phyloP scores from a whole-genome alignment of 2,329 filamentous ascomycete species.

The Ustulina deusta region DNA sequence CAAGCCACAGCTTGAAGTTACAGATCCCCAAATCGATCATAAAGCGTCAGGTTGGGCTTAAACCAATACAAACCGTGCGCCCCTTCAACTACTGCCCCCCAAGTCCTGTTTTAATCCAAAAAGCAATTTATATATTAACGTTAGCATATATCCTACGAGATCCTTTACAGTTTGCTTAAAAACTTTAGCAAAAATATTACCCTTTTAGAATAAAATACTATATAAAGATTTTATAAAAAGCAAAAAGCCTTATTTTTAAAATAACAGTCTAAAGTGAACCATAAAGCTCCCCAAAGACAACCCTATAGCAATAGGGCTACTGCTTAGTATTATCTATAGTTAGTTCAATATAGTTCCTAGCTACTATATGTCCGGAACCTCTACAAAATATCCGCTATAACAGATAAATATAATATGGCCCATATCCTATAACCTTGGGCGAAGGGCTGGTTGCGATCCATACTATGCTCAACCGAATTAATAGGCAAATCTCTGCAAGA shows the following conservation, averaged over 20 bases:
- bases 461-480: constrained; percentile 31
- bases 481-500: constrained; percentile 13
- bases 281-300: constrained; percentile 27
- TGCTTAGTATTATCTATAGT: constrained; percentile 22
- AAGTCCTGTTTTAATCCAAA: constrained; percentile 10
- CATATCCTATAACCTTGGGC: constrained; percentile 42
- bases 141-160: constrained; percentile 1
- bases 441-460: constrained; percentile 36
- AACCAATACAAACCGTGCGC: constrained; percentile 2
- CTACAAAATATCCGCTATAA: constrained; percentile 40
- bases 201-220: constrained; percentile 27
- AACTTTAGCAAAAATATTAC: constrained; percentile 20
- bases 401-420: constrained; percentile 44
- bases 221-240: constrained; percentile 23
- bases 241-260: constrained; percentile 4
- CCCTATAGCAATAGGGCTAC: constrained; percentile 5
- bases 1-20: constrained; percentile 1
- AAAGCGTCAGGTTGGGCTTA: constrained; percentile 1
- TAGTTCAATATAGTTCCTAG: constrained; percentile 9
- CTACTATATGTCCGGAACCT: constrained; percentile 33
- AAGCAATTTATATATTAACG: constrained; percentile 23
- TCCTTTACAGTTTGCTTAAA: constrained; percentile 29
- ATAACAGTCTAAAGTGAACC: constrained; percentile 3
- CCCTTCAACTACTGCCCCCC: constrained; percentile 2
- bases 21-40: neutral